Evolutionary conservation across 352 stramenopile genomes (phyloP).

Genomic region (Phytopythium helicoides): DNA sequence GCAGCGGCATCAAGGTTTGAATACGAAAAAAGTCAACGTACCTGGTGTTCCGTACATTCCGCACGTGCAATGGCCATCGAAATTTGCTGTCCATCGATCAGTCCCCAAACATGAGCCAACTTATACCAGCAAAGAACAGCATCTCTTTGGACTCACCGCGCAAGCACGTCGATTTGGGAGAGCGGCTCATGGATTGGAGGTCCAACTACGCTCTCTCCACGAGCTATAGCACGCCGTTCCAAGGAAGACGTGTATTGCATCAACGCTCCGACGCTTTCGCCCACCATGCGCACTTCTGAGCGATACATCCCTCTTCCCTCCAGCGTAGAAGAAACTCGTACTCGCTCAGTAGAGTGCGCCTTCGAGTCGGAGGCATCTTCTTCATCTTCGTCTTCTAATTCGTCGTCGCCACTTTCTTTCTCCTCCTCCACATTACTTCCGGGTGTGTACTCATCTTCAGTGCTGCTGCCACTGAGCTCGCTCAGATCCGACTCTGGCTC

Average conservation of each 20-base stretch:
- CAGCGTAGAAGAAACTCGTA: too few relatives aligned
- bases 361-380: too few relatives aligned
- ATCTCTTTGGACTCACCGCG: not conserved
- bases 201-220: slow-evolving; percentile 26
- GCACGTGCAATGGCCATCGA: slow-evolving; percentile 64
- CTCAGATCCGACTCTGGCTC: not conserved
- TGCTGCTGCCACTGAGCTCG: slow-evolving; percentile 3
- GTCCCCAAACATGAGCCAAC: not conserved
- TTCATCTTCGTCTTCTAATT: slow-evolving; percentile 6
- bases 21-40: slow-evolving; percentile 16
- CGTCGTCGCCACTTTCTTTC: slow-evolving; percentile 3
- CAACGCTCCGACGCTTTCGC: slow-evolving; percentile 3
- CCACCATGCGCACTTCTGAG: too few relatives aligned
- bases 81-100: slow-evolving; percentile 49
- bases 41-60: slow-evolving; percentile 57
- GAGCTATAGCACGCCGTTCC: slow-evolving; percentile 29
- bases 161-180: not conserved
- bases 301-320: too few relatives aligned
- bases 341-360: too few relatives aligned
- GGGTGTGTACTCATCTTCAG: slow-evolving; percentile 2
- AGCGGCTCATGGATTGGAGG: slow-evolving; percentile 42
- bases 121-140: too few relatives aligned
- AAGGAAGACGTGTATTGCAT: slow-evolving; percentile 20
- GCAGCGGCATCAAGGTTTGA: not conserved
- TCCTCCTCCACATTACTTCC: slow-evolving; percentile 2